phyloP scores from a whole-genome alignment of 441 rosid species.

The Iberis amara region DNA sequence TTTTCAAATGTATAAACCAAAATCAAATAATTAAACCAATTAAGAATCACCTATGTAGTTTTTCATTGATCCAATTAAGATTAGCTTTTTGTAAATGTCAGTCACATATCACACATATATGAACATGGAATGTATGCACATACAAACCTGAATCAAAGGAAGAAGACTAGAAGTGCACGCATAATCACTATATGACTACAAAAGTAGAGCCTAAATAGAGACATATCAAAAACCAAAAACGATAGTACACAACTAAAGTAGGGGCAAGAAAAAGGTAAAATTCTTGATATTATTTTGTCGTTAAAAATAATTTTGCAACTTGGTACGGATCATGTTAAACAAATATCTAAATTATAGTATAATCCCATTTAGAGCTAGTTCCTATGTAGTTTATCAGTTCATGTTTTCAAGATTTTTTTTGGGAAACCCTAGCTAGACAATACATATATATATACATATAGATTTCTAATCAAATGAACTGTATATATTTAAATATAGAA shows the following conservation, averaged over 20 bases:
- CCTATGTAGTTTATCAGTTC: constrained; percentile 22
- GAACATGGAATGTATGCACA: no score
- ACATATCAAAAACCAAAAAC: constrained; percentile 22
- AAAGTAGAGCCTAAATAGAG: constrained; percentile 26
- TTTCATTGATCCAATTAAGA: no score
- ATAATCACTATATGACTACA: constrained; percentile 20
- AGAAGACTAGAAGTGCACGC: constrained; percentile 11
- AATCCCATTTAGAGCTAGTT: constrained; percentile 20
- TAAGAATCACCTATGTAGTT: no score
- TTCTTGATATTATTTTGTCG: constrained; percentile 5
- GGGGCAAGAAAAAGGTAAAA: constrained; percentile 16
- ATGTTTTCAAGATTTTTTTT: constrained; percentile 18
- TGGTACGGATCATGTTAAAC: constrained; percentile 27
- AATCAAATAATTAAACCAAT: no score
- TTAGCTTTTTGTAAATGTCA: no score
- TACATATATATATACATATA: neutral
- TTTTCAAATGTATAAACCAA: no score
- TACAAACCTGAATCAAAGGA: constrained; percentile 5
- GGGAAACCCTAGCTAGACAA: constrained; percentile 30
- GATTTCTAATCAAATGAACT: constrained; percentile 7
- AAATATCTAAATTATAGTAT: constrained; percentile 3
- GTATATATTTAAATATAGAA: neutral
- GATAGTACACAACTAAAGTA: constrained; percentile 28
- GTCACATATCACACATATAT: no score
- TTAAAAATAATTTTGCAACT: constrained; percentile 13